These are phyloP conservation scores for Trametes cubensis DNA, from an alignment of 768 basidiomycete genomes.

Conservation along the genomic window DNA sequence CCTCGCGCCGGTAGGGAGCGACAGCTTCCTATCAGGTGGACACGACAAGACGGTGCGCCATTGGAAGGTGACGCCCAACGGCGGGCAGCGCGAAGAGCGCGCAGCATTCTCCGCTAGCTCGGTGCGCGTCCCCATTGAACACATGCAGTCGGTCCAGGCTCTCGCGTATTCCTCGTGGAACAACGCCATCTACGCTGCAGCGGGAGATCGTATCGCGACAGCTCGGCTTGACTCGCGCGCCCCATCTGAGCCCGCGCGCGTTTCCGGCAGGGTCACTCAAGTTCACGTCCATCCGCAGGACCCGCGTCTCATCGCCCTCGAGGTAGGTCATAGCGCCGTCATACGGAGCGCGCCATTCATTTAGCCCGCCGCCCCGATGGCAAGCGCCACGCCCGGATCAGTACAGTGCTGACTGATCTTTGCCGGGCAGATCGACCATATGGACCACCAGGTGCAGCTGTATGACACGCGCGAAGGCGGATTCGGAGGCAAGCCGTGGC, in stretches of 20 bases:
- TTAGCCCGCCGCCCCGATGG: background rate
- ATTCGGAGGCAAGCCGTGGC: constrained; percentile 44
- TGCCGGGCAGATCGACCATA: constrained; percentile 46
- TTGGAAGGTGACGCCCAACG: constrained; percentile 38
- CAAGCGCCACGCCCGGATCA: constrained; percentile 9
- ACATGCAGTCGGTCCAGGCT: constrained; percentile 39
- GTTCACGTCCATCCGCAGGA: constrained; percentile 49
- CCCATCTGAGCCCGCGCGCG: constrained; percentile 33
- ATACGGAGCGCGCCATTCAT: constrained; percentile 17
- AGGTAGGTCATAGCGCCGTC: constrained; percentile 40
- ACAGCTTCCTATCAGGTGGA: constrained; percentile 51
- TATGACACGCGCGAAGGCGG: constrained; percentile 47
- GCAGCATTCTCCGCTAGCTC: constrained; percentile 30
- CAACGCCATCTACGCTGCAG: constrained; percentile 40
- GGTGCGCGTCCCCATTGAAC: constrained; percentile 33
- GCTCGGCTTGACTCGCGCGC: constrained; percentile 43
- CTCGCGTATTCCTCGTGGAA: constrained; percentile 43
- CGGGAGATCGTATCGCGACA: constrained; percentile 38
- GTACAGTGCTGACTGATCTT: constrained; percentile 5
- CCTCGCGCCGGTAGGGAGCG: constrained; percentile 42
- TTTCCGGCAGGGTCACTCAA: constrained; percentile 46
- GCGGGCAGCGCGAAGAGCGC: background rate
- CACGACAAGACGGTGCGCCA: constrained; percentile 47
- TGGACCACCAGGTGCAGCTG: constrained; percentile 51
- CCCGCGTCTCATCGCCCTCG: constrained; percentile 45